Conservation (phyloP, 148 eudicot genomes). For the Pouteria glomerata region DNA sequence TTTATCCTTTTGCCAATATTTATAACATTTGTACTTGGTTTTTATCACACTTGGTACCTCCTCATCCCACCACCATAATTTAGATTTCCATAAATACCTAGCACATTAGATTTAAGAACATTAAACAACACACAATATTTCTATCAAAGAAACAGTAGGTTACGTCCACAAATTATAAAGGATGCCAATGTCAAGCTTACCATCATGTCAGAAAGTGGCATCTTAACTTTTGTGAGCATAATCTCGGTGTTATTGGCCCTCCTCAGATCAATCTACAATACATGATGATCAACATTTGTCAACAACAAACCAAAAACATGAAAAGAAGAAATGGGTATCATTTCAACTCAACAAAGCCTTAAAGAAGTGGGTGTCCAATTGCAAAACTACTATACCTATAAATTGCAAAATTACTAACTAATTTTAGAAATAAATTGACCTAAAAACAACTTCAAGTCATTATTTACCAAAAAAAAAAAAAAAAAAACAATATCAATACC, state of each 20-base stretch:
- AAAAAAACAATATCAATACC: too few species aligned
- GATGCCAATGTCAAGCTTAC: conserved; percentile 33
- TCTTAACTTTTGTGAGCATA: conserved; percentile 95
- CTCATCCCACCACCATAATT: too few species aligned
- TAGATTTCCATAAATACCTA: not conserved
- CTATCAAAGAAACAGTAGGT: not conserved
- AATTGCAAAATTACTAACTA: too few species aligned
- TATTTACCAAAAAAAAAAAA: too few species aligned
- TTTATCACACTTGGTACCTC: too few species aligned
- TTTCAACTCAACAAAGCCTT: too few species aligned
- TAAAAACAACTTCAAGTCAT: too few species aligned
- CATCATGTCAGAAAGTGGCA: conserved; percentile 99
- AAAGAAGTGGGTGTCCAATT: too few species aligned
- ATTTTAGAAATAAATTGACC: too few species aligned
- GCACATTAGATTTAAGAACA: not conserved
- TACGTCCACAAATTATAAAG: not conserved
- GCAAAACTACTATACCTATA: too few species aligned
- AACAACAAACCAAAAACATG: not conserved
- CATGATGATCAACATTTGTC: conserved; percentile 8
- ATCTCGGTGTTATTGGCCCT: conserved; percentile 96
- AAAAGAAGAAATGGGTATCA: not conserved
- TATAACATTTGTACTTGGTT: too few species aligned
- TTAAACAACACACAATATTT: not conserved
- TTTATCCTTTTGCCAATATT: too few species aligned
- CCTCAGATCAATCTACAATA: conserved; percentile 71